Base-by-base conservation (phyloP, 306 rosid species). In the Dryas alaskensis region DNA sequence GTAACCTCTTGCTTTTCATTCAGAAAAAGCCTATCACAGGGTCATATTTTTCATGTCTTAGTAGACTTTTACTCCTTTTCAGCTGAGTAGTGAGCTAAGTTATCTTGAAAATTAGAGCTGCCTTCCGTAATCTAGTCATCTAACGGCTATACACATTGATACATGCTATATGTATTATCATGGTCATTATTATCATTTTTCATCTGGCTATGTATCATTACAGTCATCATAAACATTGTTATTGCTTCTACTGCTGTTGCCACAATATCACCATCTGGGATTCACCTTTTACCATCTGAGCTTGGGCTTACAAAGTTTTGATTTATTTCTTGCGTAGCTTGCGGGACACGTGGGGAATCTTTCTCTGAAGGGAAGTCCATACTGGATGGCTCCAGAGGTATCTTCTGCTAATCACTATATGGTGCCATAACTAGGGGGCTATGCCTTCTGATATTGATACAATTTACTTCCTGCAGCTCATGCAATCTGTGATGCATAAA, bases 331-430 rank as follows among this genome's bases (percentile, higher is more conserved):
- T 84, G 65, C 63, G 67, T 90, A 95, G 99, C 86, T 95, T 60
- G 87, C 90, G 51, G 98, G 97, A 51, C 96, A 88, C 67, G 88
- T 69, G 45, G 89, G 89, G 14, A 87, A 87, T 78, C 98, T 95
- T 73, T 95, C 99, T 78, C 45, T 95, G 51, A 95, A 86, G 84
- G 99, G 99, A 82, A 95, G 99, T 79, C 99, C 99, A 60, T 95
- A 92, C 79, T 95, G 99, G 99, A 92, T 95, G 99, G 99, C 99
- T 78, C 99, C 98, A 54, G 99, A 95, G 99, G 99, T 95, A 88
- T 51, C 71, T 31, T 72, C 59, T 66, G 73, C 71, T 76, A 77
- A 55, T 70, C 47, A 73, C 53, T 52, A 59, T 73, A 49, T 47
- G 48, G 72, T 49, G 58, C 73, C 52, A 9, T 42, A 66, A 8